These are phyloP conservation scores for Parmales sp. DNA, from an alignment of 108 stramenopile species.

Conservation along the genomic window DNA sequence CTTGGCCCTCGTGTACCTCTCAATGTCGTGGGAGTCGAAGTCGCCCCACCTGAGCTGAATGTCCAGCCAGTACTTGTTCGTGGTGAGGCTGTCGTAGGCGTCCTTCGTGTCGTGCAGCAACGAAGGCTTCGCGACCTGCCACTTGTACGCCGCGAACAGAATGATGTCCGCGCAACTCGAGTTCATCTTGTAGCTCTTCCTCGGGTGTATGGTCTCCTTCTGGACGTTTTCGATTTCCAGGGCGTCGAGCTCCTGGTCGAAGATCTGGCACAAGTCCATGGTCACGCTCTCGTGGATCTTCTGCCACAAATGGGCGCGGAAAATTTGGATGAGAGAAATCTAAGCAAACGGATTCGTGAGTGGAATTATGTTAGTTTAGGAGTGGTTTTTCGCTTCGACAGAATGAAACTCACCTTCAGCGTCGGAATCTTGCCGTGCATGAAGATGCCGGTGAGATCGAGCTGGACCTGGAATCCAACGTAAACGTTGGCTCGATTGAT, in stretches of 20 bases:
- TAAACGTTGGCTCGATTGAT: conserved; percentile 99
- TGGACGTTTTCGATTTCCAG: conserved; percentile 97
- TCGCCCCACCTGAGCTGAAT: conserved; percentile 99
- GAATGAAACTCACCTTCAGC: conserved; percentile 85
- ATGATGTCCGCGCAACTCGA: conserved; percentile 96
- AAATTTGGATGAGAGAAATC: conserved; percentile 53
- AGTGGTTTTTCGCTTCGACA: too few relatives aligned
- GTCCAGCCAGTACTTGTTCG: conserved; percentile 97
- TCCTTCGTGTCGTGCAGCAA: conserved; percentile 95
- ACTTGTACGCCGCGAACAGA: conserved; percentile 96
- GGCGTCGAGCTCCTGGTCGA: conserved; percentile 95
- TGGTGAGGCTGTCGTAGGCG: conserved; percentile 85
- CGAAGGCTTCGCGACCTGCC: conserved; percentile 93
- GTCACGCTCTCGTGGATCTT: conserved; percentile 98
- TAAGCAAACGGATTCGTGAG: too few relatives aligned
- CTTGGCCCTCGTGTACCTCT: conserved; percentile 93
- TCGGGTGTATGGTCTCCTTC: conserved; percentile 99
- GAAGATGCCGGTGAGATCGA: conserved; percentile 98
- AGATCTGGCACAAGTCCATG: conserved; percentile 96
- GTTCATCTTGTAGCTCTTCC: conserved; percentile 99
- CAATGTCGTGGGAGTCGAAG: conserved; percentile 98
- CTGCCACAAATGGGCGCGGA: conserved; percentile 97
- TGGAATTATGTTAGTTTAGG: too few relatives aligned
- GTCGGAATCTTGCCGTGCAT: conserved; percentile 99
- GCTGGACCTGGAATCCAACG: conserved; percentile 98